These are phyloP conservation scores for Zygoascus biomembranicola DNA, from an alignment of 805 yeast genomes.

Conservation along the genomic window DNA sequence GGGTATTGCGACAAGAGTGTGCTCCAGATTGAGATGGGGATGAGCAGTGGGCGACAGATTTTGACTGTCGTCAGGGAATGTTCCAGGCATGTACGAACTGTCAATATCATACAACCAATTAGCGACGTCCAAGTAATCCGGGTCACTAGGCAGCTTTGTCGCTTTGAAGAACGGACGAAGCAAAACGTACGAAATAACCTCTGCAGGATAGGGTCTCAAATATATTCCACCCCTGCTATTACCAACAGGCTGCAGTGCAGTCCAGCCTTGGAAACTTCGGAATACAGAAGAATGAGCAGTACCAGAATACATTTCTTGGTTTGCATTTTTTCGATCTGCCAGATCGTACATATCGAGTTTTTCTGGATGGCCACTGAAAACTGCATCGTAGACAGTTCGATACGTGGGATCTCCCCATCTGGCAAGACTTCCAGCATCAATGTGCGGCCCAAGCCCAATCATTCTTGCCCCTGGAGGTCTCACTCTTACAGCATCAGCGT, in stretches of 20 bases:
- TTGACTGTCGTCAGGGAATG: constrained; percentile 29
- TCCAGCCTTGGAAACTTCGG: constrained; percentile 41
- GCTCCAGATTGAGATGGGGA: constrained; percentile 31
- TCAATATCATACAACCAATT: constrained; percentile 3
- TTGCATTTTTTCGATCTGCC: constrained; percentile 28
- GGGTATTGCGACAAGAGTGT: constrained; percentile 32
- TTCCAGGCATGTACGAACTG: constrained; percentile 18
- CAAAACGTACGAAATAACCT: constrained; percentile 33
- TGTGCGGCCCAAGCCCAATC: constrained; percentile 31
- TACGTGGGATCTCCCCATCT: constrained; percentile 39
- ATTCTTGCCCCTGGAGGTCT: constrained; percentile 30
- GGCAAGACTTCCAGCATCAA: constrained; percentile 36
- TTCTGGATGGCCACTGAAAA: constrained; percentile 35
- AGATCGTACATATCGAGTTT: constrained; percentile 35
- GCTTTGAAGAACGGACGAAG: constrained; percentile 35
- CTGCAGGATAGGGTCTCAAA: constrained; percentile 31
- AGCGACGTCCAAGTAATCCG: background rate
- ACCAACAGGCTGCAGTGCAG: constrained; percentile 31
- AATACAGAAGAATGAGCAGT: constrained; percentile 29
- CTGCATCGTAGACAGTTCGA: constrained; percentile 29
- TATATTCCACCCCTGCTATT: constrained; percentile 36
- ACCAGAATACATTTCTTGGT: constrained; percentile 29
- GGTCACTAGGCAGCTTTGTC: constrained; percentile 14
- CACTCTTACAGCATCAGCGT: constrained; percentile 37
- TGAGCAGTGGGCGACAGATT: constrained; percentile 24